phyloP scores from a whole-genome alignment of 495 filamentous ascomycete genomes.

The Acidomyces sp. region DNA sequence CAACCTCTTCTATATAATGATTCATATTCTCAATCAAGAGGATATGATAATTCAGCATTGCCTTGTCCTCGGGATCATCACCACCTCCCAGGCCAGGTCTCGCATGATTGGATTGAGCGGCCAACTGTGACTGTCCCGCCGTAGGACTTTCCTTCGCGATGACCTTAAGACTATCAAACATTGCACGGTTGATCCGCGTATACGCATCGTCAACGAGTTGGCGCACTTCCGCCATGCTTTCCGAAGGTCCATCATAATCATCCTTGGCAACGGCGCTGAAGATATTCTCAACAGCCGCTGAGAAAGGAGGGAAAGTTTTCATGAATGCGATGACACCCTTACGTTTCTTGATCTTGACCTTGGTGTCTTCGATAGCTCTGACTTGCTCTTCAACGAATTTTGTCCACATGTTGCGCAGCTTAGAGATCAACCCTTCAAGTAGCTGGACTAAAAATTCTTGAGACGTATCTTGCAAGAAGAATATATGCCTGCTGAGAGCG shows the following conservation, averaged over 20 bases:
- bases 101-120: no score
- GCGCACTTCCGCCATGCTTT: constrained; percentile 39
- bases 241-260: constrained; percentile 33
- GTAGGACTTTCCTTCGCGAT: constrained; percentile 87
- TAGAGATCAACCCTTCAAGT: constrained; percentile 65
- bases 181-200: constrained; percentile 75
- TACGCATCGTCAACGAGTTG: constrained; percentile 76
- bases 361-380: constrained; percentile 93
- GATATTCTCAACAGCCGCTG: constrained; percentile 68
- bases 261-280: constrained; percentile 38
- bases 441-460: constrained; percentile 78
- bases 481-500: constrained; percentile 61
- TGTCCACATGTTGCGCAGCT: constrained; percentile 61
- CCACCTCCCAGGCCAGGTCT: constrained; percentile 5
- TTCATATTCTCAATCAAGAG: constrained; percentile 98
- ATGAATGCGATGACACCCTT: constrained; percentile 93
- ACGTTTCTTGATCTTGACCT: constrained; percentile 96
- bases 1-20: constrained; percentile 84
- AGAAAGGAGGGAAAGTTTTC: constrained; percentile 80
- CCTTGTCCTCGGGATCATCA: constrained; percentile 77
- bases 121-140: constrained; percentile 29
- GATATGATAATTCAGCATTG: constrained; percentile 90
- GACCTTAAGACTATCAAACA: constrained; percentile 92
- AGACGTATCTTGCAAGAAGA: constrained; percentile 62
- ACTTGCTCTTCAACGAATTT: constrained; percentile 92